These are phyloP conservation scores for Debaryomyces sp. DNA, from an alignment of 1,139 yeast species.

Conservation along the genomic window DNA sequence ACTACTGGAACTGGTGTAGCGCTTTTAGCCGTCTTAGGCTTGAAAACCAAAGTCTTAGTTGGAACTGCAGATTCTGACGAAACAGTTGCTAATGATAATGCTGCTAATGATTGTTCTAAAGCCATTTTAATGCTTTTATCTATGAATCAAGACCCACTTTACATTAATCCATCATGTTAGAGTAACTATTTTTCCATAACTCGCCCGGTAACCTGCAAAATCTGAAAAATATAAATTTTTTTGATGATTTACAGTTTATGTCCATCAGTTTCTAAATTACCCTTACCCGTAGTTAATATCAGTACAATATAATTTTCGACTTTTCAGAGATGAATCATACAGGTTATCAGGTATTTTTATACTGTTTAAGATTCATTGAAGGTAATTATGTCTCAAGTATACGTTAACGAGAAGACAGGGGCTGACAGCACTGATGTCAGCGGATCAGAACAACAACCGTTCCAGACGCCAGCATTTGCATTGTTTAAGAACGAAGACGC, in stretches of 20 bases:
- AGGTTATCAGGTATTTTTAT: neutral
- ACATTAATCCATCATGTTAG: neutral
- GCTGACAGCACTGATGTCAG: slow-evolving; percentile 54
- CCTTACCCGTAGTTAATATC: neutral
- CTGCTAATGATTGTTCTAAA: slow-evolving; percentile 60
- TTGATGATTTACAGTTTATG: slow-evolving; percentile 1
- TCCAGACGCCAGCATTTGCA: slow-evolving; percentile 84
- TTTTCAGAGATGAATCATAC: neutral
- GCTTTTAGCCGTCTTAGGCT: slow-evolving; percentile 87
- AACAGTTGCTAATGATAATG: slow-evolving; percentile 54
- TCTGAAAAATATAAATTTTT: neutral
- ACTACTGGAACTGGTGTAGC: slow-evolving; percentile 80
- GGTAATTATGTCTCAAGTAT: slow-evolving; percentile 38
- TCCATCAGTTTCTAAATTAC: neutral
- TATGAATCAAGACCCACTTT: neutral
- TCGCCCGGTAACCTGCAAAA: neutral
- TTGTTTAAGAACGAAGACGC: slow-evolving; percentile 61
- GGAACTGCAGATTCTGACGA: slow-evolving; percentile 44
- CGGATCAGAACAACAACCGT: slow-evolving; percentile 74
- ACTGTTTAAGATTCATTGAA: neutral
- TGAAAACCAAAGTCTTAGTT: slow-evolving; percentile 80
- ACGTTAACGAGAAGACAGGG: slow-evolving; percentile 76
- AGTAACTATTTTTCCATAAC: slow-evolving; percentile 1
- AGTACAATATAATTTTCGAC: neutral
- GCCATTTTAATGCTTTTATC: slow-evolving; percentile 40